These are phyloP conservation scores for Ogataea sp. DNA, from an alignment of 805 yeast genomes.

Conservation along the genomic window DNA sequence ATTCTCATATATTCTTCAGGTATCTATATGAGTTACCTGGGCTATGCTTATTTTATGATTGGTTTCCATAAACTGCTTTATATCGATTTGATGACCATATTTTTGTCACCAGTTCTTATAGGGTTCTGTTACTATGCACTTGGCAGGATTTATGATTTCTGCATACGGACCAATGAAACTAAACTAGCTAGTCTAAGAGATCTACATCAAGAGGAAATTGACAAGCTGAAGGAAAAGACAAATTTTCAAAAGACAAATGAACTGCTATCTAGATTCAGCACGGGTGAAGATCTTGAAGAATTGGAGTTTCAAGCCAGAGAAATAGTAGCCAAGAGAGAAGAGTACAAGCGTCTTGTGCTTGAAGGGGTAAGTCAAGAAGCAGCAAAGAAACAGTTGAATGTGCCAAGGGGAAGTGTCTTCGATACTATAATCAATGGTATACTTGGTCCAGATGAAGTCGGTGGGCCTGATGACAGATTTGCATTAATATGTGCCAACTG, in stretches of 20 bases:
- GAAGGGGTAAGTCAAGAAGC: constrained; percentile 12
- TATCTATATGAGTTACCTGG: constrained; percentile 16
- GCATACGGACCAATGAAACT: constrained; percentile 15
- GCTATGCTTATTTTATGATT: constrained; percentile 10
- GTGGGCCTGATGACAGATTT: constrained; percentile 48
- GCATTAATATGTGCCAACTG: constrained; percentile 71
- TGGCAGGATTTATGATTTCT: constrained; percentile 9
- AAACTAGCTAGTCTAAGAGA: constrained; percentile 19
- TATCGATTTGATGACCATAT: neutral
- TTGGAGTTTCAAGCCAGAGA: constrained; percentile 35
- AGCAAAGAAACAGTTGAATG: constrained; percentile 6
- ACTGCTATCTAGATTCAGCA: constrained; percentile 53
- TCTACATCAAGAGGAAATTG: constrained; percentile 28
- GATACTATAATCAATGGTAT: constrained; percentile 33
- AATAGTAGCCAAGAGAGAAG: constrained; percentile 29
- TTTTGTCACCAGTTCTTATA: constrained; percentile 9
- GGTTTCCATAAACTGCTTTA: neutral
- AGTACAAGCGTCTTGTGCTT: constrained; percentile 26
- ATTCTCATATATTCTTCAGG: constrained; percentile 12
- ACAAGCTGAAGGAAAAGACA: constrained; percentile 39
- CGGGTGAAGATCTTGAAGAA: constrained; percentile 40
- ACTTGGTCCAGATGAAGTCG: constrained; percentile 57
- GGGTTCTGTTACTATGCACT: constrained; percentile 7
- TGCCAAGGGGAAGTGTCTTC: constrained; percentile 22
- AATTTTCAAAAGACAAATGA: constrained; percentile 71